These are phyloP conservation scores for Grosmannia penicillata DNA, from an alignment of 2,329 filamentous ascomycete species.

Conservation along the genomic window DNA sequence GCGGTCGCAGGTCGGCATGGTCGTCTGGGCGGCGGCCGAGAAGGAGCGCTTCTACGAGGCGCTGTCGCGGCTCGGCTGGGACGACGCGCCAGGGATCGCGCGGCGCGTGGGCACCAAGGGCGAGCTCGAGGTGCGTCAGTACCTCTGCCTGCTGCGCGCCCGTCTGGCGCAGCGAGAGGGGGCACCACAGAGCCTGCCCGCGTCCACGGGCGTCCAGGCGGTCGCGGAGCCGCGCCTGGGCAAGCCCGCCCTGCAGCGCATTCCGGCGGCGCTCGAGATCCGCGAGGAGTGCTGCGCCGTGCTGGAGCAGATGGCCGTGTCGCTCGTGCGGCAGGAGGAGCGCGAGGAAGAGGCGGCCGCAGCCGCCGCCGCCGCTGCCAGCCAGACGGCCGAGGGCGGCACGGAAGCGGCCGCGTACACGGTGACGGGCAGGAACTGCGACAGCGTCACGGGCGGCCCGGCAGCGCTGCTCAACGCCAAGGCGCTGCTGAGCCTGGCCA, in stretches of 20 bases:
- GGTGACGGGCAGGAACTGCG: conserved; percentile 27
- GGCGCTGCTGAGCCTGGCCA: conserved; percentile 49
- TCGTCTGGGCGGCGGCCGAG: conserved; percentile 53
- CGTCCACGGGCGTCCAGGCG: too few species aligned
- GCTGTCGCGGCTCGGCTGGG: conserved; percentile 47
- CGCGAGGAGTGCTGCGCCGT: conserved; percentile 46
- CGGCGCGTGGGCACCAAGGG: conserved; percentile 53
- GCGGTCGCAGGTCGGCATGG: conserved; percentile 49
- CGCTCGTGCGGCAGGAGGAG: conserved; percentile 50
- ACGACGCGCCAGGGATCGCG: conserved; percentile 44
- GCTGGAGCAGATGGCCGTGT: conserved; percentile 55
- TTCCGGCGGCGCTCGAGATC: conserved; percentile 59
- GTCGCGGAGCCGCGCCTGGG: conserved; percentile 1
- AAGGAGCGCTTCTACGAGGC: conserved; percentile 56
- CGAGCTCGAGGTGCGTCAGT: conserved; percentile 56
- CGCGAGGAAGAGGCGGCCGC: conserved; percentile 45
- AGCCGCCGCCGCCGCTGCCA: conserved; percentile 42
- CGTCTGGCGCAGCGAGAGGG: conserved; percentile 23
- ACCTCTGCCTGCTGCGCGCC: conserved; percentile 47
- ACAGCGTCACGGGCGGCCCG: conserved; percentile 1
- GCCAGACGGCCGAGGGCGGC: too few species aligned
- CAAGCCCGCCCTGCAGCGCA: conserved; percentile 13
- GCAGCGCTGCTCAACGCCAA: conserved; percentile 40
- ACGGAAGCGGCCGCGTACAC: too few species aligned
- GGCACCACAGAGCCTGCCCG: too few species aligned